Evolutionary conservation across 805 yeast species (phyloP).

Genomic region (Metschnikowia lunata): DNA sequence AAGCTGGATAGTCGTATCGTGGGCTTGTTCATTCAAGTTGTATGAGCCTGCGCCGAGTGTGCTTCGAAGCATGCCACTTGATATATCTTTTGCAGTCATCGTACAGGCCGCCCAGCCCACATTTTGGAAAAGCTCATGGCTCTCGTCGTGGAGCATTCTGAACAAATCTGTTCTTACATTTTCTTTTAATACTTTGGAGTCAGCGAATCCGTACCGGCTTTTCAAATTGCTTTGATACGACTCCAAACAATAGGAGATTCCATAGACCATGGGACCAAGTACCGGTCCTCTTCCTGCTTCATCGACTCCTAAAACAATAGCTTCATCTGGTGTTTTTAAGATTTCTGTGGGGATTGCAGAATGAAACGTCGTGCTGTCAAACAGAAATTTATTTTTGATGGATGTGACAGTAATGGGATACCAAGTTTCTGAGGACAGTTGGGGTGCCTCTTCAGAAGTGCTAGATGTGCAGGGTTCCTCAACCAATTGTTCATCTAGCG

Average conservation of each 20-base stretch:
- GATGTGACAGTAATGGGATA: conserved; percentile 31
- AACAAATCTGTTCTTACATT: conserved; percentile 61
- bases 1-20: conserved; percentile 82
- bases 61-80: conserved; percentile 78
- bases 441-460: too few species aligned
- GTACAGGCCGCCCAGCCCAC: conserved; percentile 88
- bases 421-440: conserved; percentile 20
- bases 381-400: conserved; percentile 23
- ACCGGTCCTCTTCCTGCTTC: conserved; percentile 99
- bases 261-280: conserved; percentile 96
- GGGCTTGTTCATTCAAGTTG: conserved; percentile 94
- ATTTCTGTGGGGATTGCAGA: conserved; percentile 47
- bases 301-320: conserved; percentile 80
- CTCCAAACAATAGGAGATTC: conserved; percentile 70
- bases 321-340: conserved; percentile 24
- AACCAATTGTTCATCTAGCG: too few species aligned
- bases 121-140: conserved; percentile 44
- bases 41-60: conserved; percentile 47
- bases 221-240: conserved; percentile 47
- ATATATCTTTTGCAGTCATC: conserved; percentile 82
- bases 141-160: conserved; percentile 47
- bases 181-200: conserved; percentile 83
- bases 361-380: conserved; percentile 44
- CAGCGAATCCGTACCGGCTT: conserved; percentile 75
- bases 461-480: neutral